These are phyloP conservation scores for Marchantia paleacea DNA, from an alignment of 225 moss, liverwort and hornwort genomes.

Conservation along the genomic window DNA sequence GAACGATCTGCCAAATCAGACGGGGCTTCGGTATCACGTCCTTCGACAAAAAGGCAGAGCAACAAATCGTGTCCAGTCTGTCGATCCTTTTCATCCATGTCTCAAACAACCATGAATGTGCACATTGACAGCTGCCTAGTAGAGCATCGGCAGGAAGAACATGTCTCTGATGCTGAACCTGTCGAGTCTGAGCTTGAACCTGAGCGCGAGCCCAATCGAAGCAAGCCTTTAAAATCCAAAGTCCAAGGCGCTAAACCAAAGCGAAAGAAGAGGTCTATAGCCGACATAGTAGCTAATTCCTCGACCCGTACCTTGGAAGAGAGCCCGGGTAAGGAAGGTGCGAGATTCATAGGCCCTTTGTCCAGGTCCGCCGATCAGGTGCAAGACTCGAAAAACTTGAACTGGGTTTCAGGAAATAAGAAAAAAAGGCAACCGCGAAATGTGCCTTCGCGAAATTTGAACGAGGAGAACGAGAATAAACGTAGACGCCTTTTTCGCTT, in stretches of 20 bases:
- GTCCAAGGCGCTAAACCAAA: slow-evolving; percentile 7
- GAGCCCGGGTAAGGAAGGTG: background rate
- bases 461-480: slow-evolving; percentile 13
- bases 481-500: slow-evolving; percentile 5
- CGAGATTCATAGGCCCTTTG: background rate
- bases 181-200: background rate
- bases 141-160: slow-evolving; percentile 11
- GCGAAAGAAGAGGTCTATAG: slow-evolving; percentile 23
- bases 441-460: slow-evolving; percentile 12
- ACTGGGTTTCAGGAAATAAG: slow-evolving; percentile 28
- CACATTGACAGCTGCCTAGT: slow-evolving; percentile 25
- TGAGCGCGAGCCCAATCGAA: background rate
- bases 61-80: slow-evolving; percentile 26
- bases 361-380: background rate
- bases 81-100: slow-evolving; percentile 16
- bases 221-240: background rate
- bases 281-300: slow-evolving; percentile 25
- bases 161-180: background rate
- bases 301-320: slow-evolving; percentile 14
- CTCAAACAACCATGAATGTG: slow-evolving; percentile 25
- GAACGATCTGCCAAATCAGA: background rate
- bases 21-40: background rate
- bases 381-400: slow-evolving; percentile 16
- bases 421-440: slow-evolving; percentile 21
- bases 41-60: slow-evolving; percentile 2